Evolutionary conservation across 805 yeast genomes (phyloP).

Genomic region (Wickerhamomyces rabaulensis): DNA sequence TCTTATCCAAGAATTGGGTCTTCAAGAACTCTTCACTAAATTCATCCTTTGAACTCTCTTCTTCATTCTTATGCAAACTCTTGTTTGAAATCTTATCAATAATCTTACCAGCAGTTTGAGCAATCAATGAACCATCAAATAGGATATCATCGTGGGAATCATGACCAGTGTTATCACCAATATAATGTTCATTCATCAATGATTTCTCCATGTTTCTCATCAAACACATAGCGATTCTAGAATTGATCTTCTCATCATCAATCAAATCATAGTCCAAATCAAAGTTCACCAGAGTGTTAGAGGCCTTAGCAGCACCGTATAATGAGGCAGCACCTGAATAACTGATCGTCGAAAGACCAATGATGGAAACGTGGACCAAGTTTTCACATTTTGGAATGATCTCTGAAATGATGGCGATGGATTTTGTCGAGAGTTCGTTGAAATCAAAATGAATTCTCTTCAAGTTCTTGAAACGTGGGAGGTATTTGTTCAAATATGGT

Average conservation of each 20-base stretch:
- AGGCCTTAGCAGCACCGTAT: slow-evolving; percentile 62
- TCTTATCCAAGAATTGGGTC: slow-evolving; percentile 37
- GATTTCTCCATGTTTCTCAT: slow-evolving; percentile 75
- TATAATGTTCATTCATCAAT: slow-evolving; percentile 27
- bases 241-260: slow-evolving; percentile 61
- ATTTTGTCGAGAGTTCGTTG: slow-evolving; percentile 51
- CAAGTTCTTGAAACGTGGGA: slow-evolving; percentile 65
- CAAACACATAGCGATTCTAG: slow-evolving; percentile 71
- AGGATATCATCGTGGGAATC: slow-evolving; percentile 52
- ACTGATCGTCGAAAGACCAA: slow-evolving; percentile 56
- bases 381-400: slow-evolving; percentile 63
- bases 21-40: slow-evolving; percentile 32
- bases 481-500: slow-evolving; percentile 49
- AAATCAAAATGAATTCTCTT: slow-evolving; percentile 67
- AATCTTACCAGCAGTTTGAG: slow-evolving; percentile 68
- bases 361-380: slow-evolving; percentile 62
- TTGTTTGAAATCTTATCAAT: slow-evolving; percentile 33
- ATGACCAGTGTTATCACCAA: slow-evolving; percentile 19
- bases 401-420: slow-evolving; percentile 57
- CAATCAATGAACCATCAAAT: slow-evolving; percentile 69
- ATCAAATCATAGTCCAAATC: slow-evolving; percentile 62
- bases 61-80: slow-evolving; percentile 8
- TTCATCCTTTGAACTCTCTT: slow-evolving; percentile 21
- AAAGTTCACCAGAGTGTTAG: slow-evolving; percentile 58
- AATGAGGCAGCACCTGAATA: slow-evolving; percentile 59